phyloP scores from a whole-genome alignment of 805 yeast genomes.

The Metschnikowia rubicola region DNA sequence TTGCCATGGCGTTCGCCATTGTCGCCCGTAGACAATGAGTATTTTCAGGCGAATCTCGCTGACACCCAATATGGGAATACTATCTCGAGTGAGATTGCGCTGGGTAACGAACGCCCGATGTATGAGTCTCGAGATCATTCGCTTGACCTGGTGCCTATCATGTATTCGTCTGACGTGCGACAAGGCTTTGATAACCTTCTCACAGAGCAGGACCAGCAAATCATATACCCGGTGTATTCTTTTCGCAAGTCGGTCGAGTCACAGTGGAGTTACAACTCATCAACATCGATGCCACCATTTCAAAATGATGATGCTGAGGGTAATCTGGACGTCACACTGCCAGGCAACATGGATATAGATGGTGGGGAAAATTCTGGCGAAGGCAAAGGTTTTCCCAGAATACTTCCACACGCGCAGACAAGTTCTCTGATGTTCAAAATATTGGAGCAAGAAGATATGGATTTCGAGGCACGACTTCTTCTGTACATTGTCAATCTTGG shows the following conservation, averaged over 20 bases:
- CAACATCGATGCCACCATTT: neutral
- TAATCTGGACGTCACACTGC: neutral
- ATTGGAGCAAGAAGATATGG: constrained; percentile 2
- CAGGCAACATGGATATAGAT: too few species aligned
- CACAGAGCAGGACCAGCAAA: constrained; percentile 25
- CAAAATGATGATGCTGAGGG: neutral
- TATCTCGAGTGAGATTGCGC: too few species aligned
- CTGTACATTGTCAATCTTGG: constrained; percentile 10
- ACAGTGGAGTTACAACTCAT: constrained; percentile 1
- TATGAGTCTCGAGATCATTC: neutral
- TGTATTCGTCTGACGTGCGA: constrained; percentile 9
- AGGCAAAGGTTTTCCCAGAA: neutral
- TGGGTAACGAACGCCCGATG: too few species aligned
- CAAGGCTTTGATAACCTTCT: constrained; percentile 36
- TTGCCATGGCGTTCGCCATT: too few species aligned
- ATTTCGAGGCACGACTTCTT: constrained; percentile 3
- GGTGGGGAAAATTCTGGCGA: neutral
- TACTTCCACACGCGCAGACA: constrained; percentile 11
- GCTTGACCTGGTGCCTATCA: neutral
- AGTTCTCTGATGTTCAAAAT: constrained; percentile 1
- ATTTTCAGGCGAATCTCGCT: too few species aligned
- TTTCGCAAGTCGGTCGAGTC: constrained; percentile 12
- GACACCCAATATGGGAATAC: too few species aligned
- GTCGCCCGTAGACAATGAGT: too few species aligned
- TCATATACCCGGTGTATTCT: constrained; percentile 38